phyloP scores from a whole-genome alignment of 1,284 basidiomycete species.

The Pterula multifida region DNA sequence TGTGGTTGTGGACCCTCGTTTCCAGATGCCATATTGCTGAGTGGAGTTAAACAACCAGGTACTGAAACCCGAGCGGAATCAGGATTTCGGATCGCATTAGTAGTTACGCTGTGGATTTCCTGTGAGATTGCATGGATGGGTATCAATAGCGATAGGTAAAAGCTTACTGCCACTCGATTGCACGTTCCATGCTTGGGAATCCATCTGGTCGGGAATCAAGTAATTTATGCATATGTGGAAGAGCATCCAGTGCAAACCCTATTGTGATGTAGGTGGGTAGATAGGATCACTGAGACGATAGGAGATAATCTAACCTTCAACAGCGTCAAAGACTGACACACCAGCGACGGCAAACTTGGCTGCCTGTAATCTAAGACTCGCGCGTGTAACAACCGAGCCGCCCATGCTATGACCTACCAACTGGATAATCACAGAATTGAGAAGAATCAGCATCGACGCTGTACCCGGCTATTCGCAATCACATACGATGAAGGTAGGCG shows the following conservation, averaged over 20 bases:
- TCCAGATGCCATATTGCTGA: conserved; percentile 20
- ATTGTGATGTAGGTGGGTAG: conserved; percentile 5
- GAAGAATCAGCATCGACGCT: conserved; percentile 3
- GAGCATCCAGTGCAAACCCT: conserved; percentile 91
- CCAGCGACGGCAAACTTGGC: conserved; percentile 67
- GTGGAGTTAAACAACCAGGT: conserved; percentile 56
- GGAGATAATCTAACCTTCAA: conserved; percentile 60
- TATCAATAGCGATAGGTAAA: conserved; percentile 3
- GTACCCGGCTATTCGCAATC: neutral
- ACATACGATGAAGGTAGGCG: conserved; percentile 68
- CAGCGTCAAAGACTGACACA: conserved; percentile 87
- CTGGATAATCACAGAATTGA: conserved; percentile 23
- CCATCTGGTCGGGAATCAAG: conserved; percentile 78
- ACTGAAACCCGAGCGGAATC: conserved; percentile 79
- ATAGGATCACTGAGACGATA: neutral
- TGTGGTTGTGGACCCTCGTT: conserved; percentile 28
- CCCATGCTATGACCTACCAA: conserved; percentile 89
- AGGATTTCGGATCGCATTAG: conserved; percentile 69
- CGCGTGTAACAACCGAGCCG: conserved; percentile 73
- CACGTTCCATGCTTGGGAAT: conserved; percentile 75
- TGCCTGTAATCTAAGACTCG: conserved; percentile 54
- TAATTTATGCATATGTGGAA: conserved; percentile 84
- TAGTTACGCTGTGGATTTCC: conserved; percentile 40
- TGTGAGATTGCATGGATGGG: conserved; percentile 6
- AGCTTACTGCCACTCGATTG: conserved; percentile 92